Conservation (phyloP, 1,284 basidiomycete species). For the Singerocomus inundabilis region DNA sequence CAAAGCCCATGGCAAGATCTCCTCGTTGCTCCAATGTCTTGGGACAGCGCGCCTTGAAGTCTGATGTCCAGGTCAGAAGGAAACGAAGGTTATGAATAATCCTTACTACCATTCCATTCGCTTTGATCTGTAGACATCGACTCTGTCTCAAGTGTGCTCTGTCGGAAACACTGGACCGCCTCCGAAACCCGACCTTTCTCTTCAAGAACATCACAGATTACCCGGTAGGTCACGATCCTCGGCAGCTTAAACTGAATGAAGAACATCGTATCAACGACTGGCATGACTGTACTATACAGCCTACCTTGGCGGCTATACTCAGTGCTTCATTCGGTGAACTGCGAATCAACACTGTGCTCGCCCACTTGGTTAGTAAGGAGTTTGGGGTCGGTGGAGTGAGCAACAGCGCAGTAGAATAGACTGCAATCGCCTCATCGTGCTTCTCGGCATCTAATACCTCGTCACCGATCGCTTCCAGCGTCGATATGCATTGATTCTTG, state of each 20-base stretch:
- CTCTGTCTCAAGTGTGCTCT: not conserved
- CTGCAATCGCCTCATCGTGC: not conserved
- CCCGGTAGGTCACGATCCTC: not conserved
- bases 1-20: no score
- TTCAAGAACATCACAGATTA: constrained; percentile 5
- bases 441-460: not conserved
- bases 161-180: not conserved
- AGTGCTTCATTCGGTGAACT: not conserved
- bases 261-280: not conserved
- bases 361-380: not conserved
- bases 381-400: not conserved
- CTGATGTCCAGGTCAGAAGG: not conserved
- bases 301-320: not conserved
- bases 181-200: not conserved
- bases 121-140: not conserved
- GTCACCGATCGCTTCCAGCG: not conserved
- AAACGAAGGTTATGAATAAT: not conserved
- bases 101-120: not conserved
- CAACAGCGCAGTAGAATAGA: not conserved
- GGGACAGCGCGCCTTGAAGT: no score
- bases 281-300: not conserved
- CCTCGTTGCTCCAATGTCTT: no score
- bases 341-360: not conserved
- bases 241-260: not conserved
- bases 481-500: not conserved